Base-by-base conservation (phyloP, 306 rosid genomes). In the Fagus sylvatica region DNA sequence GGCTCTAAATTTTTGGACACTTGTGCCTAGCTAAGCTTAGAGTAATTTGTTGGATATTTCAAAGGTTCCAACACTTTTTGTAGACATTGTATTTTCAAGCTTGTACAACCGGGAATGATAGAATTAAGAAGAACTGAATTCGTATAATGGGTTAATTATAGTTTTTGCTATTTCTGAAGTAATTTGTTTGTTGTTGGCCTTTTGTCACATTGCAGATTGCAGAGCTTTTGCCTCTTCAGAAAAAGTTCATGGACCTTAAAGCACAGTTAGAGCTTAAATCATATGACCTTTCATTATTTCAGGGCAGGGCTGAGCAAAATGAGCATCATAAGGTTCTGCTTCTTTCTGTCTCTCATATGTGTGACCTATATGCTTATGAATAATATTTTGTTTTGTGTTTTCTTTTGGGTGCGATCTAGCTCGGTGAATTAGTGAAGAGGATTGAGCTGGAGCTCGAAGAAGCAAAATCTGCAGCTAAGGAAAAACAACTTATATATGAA, bases 301-400 rank as follows among this genome's bases (percentile, higher is more conserved):
- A 89, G 83, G 90, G 83, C 64, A 90, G 98, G 86, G 97, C 93
- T 69, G 96, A 91, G 87, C 96, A 95, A 81, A 95, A 95, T 83
- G 98, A 92, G 84, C 98, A 95, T 76, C 97, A 91, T 78, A 95
- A 95, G 98, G 98, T 95, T 80, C 51, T 85, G 74, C 56, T 74
- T 73, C 62, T 74, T 54, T 74, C 74, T n/a, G 19, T 57, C 69
- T 72, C 3, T 15, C 40, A 71, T 59, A 78, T 78, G 74, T 78
- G 74, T 39, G 5, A 37, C 36, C 54, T 13, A 32, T 71, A 62
- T n/a, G 34, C 69, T 36, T 28, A n/a, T 53, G 34, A 53, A 53
- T 13, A 54, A 62, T 67, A 34, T 42, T 48, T 66, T 34, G 80
- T 13, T 32, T 10, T 19, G 17, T n/a, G 16, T 8, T 17, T 70